Base-by-base conservation (phyloP, 2,329 filamentous ascomycete species). In the Tolypocladium paradoxum region DNA sequence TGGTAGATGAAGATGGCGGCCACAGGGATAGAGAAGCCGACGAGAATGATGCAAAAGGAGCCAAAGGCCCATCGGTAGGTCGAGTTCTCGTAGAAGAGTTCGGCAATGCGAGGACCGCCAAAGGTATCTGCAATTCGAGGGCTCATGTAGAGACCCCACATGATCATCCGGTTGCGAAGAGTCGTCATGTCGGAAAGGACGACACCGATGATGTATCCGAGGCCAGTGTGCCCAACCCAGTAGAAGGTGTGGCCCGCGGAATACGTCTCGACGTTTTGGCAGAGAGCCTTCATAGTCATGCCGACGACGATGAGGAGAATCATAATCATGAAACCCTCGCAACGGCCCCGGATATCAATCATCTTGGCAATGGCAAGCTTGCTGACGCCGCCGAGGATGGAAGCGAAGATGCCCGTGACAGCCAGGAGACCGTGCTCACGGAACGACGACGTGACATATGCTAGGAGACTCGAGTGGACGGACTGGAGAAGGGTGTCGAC, bases 371-470 rank as follows among this genome's bases (percentile, higher is more conserved):
- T 68, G 22, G 68, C 66, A 4, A 73, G 68, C 36, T 66, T 65
- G 49, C 66, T 65, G 16, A 70, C 66, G 36, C 68, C 70, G 47
- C 67, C 65, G 16, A 75, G 62, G 47, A 73, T 64, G 49, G 65
- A 65, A 50, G 84, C 79, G 18, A 87, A 75, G 29, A 87, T 82
- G 49, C 78, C 71, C 40, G 85, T 78, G 0, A 82, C 84, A 58
- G 46, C 79, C 16, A 88, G 73, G 38, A 88, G 72, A 8, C 83
- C 84, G 62, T 87, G 84, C 51, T 76, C 73, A 45, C 71, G 73
- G 63, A 87, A 88, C 2, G 80, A 75, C 54, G 82, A 86, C 2
- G 84, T 87, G 22, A 85, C 79, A 65, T 83, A 87, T 48, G 81
- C 77, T 11, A 78, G 76, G 47, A 87, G 68, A 36, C 79, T 76